Evolutionary conservation across 768 basidiomycete species (phyloP).

Genomic region (Tubosaeta brunneosetosa): DNA sequence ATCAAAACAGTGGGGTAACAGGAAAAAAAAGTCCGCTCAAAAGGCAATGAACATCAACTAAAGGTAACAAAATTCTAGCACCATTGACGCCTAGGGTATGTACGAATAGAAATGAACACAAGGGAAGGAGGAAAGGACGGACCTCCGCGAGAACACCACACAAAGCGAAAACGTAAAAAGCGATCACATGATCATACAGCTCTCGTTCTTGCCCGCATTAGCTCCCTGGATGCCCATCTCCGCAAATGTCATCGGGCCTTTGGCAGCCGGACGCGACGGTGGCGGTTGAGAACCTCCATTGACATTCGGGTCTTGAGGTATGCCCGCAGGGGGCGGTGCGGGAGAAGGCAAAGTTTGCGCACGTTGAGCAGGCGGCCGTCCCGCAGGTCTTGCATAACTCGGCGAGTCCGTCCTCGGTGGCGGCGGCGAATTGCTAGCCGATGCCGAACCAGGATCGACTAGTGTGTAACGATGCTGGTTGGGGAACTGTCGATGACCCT

Average conservation of each 20-base stretch:
- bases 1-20: background rate
- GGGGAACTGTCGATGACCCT: slow-evolving; percentile 27
- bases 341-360: slow-evolving; percentile 17
- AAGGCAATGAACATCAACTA: background rate
- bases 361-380: slow-evolving; percentile 32
- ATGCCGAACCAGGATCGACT: slow-evolving; percentile 35
- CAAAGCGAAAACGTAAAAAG: background rate
- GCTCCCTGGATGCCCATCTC: slow-evolving; percentile 80
- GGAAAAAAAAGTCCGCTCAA: background rate
- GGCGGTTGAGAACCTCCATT: slow-evolving; percentile 2
- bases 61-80: background rate
- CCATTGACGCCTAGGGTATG: background rate
- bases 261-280: slow-evolving; percentile 10
- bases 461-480: slow-evolving; percentile 45
- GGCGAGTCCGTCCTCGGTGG: slow-evolving; percentile 20
- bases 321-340: slow-evolving; percentile 2
- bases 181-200: slow-evolving; percentile 81
- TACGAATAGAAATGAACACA: background rate
- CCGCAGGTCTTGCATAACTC: slow-evolving; percentile 25
- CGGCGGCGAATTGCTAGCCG: slow-evolving; percentile 8
- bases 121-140: background rate
- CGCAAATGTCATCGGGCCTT: slow-evolving; percentile 74
- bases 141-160: background rate
- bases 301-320: background rate
- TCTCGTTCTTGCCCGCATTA: slow-evolving; percentile 36